Evolutionary conservation across 2,329 filamentous ascomycete genomes (phyloP).

Genomic region (Tothia fuscella): DNA sequence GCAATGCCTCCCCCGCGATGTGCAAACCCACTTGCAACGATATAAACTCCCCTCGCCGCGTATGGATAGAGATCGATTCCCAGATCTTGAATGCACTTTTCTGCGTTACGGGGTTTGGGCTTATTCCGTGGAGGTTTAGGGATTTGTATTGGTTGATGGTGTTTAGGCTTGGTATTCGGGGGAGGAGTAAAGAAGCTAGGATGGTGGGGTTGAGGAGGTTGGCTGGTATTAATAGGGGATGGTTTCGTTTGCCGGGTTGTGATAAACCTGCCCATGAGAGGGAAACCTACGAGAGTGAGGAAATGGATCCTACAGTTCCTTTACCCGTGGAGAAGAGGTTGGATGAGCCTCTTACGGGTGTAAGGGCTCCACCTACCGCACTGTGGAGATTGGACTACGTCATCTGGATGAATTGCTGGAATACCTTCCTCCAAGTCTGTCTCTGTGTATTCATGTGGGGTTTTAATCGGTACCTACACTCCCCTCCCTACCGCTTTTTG

Average conservation of each 20-base stretch:
- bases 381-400: conserved; percentile 71
- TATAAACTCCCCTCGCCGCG: conserved; percentile 62
- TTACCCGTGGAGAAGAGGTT: conserved; percentile 52
- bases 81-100: conserved; percentile 78
- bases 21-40: conserved; percentile 59
- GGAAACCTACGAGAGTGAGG: conserved; percentile 21
- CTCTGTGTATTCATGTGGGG: conserved; percentile 78
- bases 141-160: conserved; percentile 63
- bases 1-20: conserved; percentile 63
- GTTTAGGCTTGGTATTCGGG: conserved; percentile 39
- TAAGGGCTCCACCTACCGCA: conserved; percentile 53
- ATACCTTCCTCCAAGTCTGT: conserved; percentile 64
- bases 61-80: conserved; percentile 76
- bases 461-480: conserved; percentile 41
- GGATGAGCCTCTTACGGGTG: conserved; percentile 57
- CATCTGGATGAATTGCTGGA: conserved; percentile 65
- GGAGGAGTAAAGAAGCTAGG: conserved; percentile 25
- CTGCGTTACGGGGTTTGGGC: conserved; percentile 74
- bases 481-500: neutral
- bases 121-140: conserved; percentile 73
- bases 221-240: conserved; percentile 61
- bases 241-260: conserved; percentile 63
- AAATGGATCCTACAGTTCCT: conserved; percentile 42
- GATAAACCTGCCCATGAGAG: conserved; percentile 34
- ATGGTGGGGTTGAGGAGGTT: conserved; percentile 51